Base-by-base conservation (phyloP, 306 rosid genomes). In the Mucuna pruriens region DNA sequence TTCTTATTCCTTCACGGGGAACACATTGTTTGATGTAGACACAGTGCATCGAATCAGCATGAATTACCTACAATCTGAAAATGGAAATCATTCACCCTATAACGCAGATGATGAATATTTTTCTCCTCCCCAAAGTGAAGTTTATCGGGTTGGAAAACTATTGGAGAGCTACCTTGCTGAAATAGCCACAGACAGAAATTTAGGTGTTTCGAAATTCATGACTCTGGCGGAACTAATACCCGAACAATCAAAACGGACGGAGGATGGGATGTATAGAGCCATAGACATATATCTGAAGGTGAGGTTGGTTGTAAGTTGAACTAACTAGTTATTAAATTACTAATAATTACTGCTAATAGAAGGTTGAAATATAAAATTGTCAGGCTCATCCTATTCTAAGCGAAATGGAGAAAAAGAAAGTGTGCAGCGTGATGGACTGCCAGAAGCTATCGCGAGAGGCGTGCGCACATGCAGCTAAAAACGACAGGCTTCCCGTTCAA, bases 271-370 rank as follows among this genome's bases (percentile, higher is more conserved):
- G 85, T 95, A 95, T 46, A 87, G 98, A 77, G 97, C 98, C 85
- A 78, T 93, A 67, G 98, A 95, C 78, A 95, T 95, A 87, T 95
- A 87, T 89, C 85, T 95, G 52, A 95, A 93, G 98, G 98, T 95
- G 51, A 60, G 62, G 2, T 58, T 65, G 40, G 5, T 11, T 19
- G 15, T 4, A 42, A 3, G 17, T 60, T 45, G 15, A 44, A 31
- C 46, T 6, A 33, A n/a, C n/a, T 61, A 42, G n/a, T n/a, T 48
- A 34, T 38, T 62, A 54, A 61, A 16, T n/a, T 20, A 25, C 1
- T 68, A 36, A 57, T 68, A 36, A 57, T 25, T 12, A 10, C 4
- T 26, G 36, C 1, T 5, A 58, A 25, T 25, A 58, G 65, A 58
- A 58, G 3, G 36, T 58, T 25, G 19, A 62, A 62, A 39, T 19